Conservation (phyloP, 208 protist genomes). For the Crithidia sp. region DNA sequence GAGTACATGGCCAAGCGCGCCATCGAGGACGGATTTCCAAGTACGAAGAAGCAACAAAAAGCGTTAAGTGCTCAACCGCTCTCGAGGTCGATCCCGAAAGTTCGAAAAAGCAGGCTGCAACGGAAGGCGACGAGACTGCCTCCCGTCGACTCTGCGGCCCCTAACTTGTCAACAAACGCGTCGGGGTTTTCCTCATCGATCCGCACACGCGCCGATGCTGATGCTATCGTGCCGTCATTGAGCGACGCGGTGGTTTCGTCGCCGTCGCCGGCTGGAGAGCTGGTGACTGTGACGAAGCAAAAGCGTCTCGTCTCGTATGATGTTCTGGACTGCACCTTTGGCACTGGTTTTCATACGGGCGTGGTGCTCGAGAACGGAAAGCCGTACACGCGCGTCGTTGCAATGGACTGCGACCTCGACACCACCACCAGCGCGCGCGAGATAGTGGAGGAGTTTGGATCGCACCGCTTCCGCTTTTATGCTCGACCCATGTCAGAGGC, state of each 20-base stretch:
- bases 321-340: slow-evolving; percentile 89
- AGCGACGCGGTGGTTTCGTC: neutral
- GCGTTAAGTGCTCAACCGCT: slow-evolving; percentile 40
- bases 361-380: slow-evolving; percentile 80
- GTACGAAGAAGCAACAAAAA: slow-evolving; percentile 41
- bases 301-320: slow-evolving; percentile 80
- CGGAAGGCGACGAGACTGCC: neutral
- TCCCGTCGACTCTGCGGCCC: neutral
- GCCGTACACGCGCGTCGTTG: slow-evolving; percentile 88
- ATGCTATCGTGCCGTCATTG: slow-evolving; percentile 2
- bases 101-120: slow-evolving; percentile 5
- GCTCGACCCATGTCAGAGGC: slow-evolving; percentile 78
- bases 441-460: slow-evolving; percentile 70
- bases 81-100: neutral
- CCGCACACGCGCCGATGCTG: neutral
- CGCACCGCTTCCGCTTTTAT: slow-evolving; percentile 79
- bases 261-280: slow-evolving; percentile 5
- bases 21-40: slow-evolving; percentile 71
- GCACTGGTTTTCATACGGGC: slow-evolving; percentile 80
- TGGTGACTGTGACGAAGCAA: slow-evolving; percentile 33
- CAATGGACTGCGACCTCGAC: slow-evolving; percentile 82
- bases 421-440: slow-evolving; percentile 40
- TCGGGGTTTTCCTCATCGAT: neutral
- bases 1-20: slow-evolving; percentile 76
- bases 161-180: neutral